phyloP scores from a whole-genome alignment of 768 basidiomycete species.

The Sistotremastrum niveocremeum region DNA sequence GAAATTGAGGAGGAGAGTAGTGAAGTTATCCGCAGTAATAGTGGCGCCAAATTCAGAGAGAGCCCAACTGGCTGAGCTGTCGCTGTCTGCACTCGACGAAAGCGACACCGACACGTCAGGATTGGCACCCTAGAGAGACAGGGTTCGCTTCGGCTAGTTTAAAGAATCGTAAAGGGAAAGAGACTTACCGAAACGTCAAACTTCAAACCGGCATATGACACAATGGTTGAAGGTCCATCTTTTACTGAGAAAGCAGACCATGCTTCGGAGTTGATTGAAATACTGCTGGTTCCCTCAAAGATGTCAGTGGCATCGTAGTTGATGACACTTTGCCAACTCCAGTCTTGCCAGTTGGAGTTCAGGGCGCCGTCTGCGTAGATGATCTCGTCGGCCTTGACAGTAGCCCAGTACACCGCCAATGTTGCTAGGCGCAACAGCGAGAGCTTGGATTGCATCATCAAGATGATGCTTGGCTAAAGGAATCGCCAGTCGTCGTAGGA shows the following conservation, averaged over 20 bases:
- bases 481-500: too few relatives aligned
- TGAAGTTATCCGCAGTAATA: constrained; percentile 25
- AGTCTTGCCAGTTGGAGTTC: constrained; percentile 34
- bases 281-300: constrained; percentile 24
- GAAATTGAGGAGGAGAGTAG: constrained; percentile 35
- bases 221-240: constrained; percentile 25
- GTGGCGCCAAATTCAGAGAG: constrained; percentile 28
- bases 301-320: constrained; percentile 32
- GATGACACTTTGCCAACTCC: constrained; percentile 34
- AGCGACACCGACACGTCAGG: constrained; percentile 31
- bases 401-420: neutral
- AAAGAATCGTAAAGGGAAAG: neutral
- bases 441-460: too few relatives aligned
- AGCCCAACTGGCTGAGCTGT: constrained; percentile 25
- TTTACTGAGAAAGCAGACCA: constrained; percentile 37
- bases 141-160: neutral
- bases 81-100: constrained; percentile 24
- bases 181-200: constrained; percentile 33
- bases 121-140: constrained; percentile 24
- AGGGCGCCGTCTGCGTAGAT: constrained; percentile 31
- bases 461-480: too few relatives aligned
- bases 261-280: constrained; percentile 28
- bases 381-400: constrained; percentile 20
- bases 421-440: too few relatives aligned
- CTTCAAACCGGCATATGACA: constrained; percentile 25